Evolutionary conservation across 2,329 filamentous ascomycete species (phyloP), one percentile per base, ranked within the genome.

Genomic region (Decorospora gaudefroyi): DNA sequence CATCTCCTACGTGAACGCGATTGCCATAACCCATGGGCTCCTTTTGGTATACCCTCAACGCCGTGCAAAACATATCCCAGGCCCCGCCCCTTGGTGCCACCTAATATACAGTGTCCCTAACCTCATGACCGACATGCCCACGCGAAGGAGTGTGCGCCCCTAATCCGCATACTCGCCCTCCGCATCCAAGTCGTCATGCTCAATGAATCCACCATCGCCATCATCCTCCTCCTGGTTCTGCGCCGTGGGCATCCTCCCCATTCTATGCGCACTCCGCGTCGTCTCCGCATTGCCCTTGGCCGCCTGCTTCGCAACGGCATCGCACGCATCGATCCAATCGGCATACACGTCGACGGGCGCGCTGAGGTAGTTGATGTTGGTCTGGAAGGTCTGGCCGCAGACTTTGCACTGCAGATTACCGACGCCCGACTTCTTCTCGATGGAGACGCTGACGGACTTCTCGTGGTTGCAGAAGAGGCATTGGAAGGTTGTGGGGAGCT

Each of bases 391-490:
- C 74, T 97, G 92, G 2, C 89, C 91, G 72, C 93, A 99, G 39
- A 96, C 83, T 69, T 92, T 95, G 76, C 93, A 99, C 47, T 86
- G 83, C 17, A 99, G 78, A 49, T 87, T 83, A 32, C 92, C 93
- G 25, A 96, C 81, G 37, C 90, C 90, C 18, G 84, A 78, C 70
- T 97, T 97, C 78, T 95, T 96, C 69, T 99, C 90, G 36, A 99
- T 80, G 72, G 95, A 93, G 57, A 96, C 88, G 18, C 83, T 81
- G 38, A 99, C 88, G 0, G 91, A 89, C 57, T 90, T 93, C 69
- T 97, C 93, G 74, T 97, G 91, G 71, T 96, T 97, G 79, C 93
- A 99, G 75, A 99, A 99, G 31, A 99, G 84, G 69, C 93, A 99
- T 44, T 91, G 89, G 72, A 99, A 99, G n/a, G 83, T 82, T 2